Evolutionary conservation across 129 eudicot genomes (phyloP).

Genomic region (Deinandra increscens): DNA sequence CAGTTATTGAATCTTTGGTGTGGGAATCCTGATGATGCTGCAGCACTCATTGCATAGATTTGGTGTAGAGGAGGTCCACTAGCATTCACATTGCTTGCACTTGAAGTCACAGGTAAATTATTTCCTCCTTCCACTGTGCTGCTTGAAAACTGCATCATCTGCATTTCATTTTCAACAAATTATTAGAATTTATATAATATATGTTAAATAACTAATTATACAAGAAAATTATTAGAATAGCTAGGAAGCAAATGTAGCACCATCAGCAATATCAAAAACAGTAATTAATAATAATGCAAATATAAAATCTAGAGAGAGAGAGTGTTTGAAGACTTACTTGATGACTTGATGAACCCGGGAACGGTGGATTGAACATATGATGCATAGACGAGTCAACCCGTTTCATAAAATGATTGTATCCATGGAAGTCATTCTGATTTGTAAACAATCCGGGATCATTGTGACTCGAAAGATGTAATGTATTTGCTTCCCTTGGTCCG

Average conservation of each 20-base stretch:
- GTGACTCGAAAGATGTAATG: constrained; percentile 53
- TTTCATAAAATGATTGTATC: constrained; percentile 38
- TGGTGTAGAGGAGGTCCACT: constrained; percentile 39
- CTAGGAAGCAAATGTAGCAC: too few species aligned
- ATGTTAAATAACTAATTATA: too few species aligned
- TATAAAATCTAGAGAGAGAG: not conserved
- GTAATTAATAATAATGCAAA: not conserved
- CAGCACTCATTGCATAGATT: constrained; percentile 59
- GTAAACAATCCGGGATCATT: constrained; percentile 39
- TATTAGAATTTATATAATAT: not conserved
- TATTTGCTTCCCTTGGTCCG: constrained; percentile 37
- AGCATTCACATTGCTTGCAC: constrained; percentile 31
- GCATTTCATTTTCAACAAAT: constrained; percentile 2
- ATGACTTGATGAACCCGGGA: constrained; percentile 44
- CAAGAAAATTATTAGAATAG: not conserved
- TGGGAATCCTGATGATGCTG: constrained; percentile 99
- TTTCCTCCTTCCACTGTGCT: constrained; percentile 33
- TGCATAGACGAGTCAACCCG: constrained; percentile 44
- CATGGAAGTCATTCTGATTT: constrained; percentile 31
- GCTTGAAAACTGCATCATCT: constrained; percentile 33
- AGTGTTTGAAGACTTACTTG: constrained; percentile 37
- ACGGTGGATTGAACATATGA: constrained; percentile 44
- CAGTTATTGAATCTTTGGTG: constrained; percentile 35
- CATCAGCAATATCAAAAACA: too few species aligned
- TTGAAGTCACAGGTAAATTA: constrained; percentile 23